Percentiles rank a stretch among this genome's conserved stretches.
Conservation (phyloP, 2,329 filamentous ascomycete genomes). For the Aspergillus nomiae region DNA sequence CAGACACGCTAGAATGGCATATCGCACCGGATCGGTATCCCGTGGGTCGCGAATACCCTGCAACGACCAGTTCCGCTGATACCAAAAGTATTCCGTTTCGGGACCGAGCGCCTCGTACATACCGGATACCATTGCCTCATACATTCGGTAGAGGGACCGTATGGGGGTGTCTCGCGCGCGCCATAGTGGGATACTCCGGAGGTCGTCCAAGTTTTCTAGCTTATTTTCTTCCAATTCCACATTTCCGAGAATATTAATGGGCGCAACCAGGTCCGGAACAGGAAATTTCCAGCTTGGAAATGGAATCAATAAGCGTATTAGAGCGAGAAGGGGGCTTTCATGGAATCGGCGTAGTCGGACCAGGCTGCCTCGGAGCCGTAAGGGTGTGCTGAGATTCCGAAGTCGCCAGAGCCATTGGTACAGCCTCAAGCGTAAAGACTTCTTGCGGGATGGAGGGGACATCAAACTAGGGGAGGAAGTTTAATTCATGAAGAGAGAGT, state of each 20-base stretch:
- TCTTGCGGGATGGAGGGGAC: not conserved
- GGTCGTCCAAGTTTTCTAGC: slow-evolving; percentile 24
- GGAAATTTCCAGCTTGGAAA: slow-evolving; percentile 28
- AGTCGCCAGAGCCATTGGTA: slow-evolving; percentile 10
- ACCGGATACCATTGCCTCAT: slow-evolving; percentile 24
- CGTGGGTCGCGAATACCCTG: slow-evolving; percentile 25
- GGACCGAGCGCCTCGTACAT: slow-evolving; percentile 23
- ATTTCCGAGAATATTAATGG: slow-evolving; percentile 19
- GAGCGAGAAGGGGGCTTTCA: slow-evolving; percentile 19
- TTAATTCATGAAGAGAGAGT: not conserved
- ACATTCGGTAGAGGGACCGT: slow-evolving; percentile 32
- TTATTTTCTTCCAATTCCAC: slow-evolving; percentile 9
- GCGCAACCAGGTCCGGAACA: slow-evolving; percentile 21
- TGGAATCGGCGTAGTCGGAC: slow-evolving; percentile 23
- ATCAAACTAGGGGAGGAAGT: not conserved
- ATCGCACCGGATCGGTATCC: slow-evolving; percentile 31
- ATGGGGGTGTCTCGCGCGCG: slow-evolving; percentile 31
- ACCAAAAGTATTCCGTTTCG: slow-evolving; percentile 30
- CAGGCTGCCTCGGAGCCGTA: slow-evolving; percentile 23
- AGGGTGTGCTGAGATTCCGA: slow-evolving; percentile 20
- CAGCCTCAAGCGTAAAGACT: slow-evolving; percentile 1
- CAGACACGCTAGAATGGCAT: slow-evolving; percentile 30
- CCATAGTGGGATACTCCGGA: slow-evolving; percentile 30
- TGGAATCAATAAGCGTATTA: slow-evolving; percentile 26
- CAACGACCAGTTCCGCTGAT: slow-evolving; percentile 23